A percentile compares a stretch with the other conserved stretches of the same genome.
Conservation (phyloP, 2,329 filamentous ascomycete genomes). For the Periconia sp. region DNA sequence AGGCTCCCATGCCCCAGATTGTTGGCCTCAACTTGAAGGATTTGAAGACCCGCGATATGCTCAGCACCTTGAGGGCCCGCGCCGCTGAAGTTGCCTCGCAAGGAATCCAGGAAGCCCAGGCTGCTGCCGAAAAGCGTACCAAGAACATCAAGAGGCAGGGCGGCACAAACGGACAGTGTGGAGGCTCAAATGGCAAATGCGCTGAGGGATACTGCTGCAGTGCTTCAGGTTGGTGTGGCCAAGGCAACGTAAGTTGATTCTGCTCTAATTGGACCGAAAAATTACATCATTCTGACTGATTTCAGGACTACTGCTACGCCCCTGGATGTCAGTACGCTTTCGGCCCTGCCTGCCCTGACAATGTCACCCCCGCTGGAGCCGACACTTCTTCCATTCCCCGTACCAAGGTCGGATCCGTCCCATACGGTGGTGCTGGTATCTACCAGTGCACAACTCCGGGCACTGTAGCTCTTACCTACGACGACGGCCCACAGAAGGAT, state of each 20-base stretch:
- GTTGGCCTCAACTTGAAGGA: slow-evolving; percentile 38
- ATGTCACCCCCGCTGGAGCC: slow-evolving; percentile 55
- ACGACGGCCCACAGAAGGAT: slow-evolving; percentile 63
- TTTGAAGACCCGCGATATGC: slow-evolving; percentile 36
- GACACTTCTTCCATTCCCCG: slow-evolving; percentile 58
- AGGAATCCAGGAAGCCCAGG: slow-evolving; percentile 14
- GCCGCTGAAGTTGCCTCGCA: slow-evolving; percentile 21
- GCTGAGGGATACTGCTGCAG: slow-evolving; percentile 40
- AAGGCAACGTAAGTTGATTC: background rate
- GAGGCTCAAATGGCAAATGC: slow-evolving; percentile 31
- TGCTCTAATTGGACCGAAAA: background rate
- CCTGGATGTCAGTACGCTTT: slow-evolving; percentile 65
- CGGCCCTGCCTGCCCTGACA: slow-evolving; percentile 64
- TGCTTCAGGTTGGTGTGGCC: slow-evolving; percentile 25
- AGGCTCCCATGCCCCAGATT: slow-evolving; percentile 34
- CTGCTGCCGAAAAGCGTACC: slow-evolving; percentile 17
- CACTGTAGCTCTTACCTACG: slow-evolving; percentile 67
- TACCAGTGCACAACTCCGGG: slow-evolving; percentile 56
- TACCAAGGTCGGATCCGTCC: slow-evolving; percentile 55
- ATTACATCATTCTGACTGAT: slow-evolving; percentile 29
- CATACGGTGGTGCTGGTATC: slow-evolving; percentile 60
- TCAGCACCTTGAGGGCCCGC: slow-evolving; percentile 29
- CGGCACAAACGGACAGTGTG: slow-evolving; percentile 34
- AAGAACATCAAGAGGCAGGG: slow-evolving; percentile 29
- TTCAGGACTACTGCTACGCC: slow-evolving; percentile 59